Evolutionary conservation across 2,329 filamentous ascomycete genomes (phyloP).

Genomic region (Nemania sp.): DNA sequence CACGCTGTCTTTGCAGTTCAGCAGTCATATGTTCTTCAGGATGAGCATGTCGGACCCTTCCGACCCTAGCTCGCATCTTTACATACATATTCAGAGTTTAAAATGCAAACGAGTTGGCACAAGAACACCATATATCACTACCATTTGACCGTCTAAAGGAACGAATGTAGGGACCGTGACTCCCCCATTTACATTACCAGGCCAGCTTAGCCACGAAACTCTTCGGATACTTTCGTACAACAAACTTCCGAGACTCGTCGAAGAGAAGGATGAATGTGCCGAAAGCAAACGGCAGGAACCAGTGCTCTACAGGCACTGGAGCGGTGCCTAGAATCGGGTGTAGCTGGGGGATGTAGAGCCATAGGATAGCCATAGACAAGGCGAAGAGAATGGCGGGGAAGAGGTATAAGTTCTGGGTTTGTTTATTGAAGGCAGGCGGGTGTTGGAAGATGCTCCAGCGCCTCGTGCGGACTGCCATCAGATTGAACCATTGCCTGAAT

Average conservation of each 20-base stretch:
- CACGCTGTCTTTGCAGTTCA: no score
- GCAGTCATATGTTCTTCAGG: no score
- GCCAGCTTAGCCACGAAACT: conserved; percentile 63
- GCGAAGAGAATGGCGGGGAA: conserved; percentile 74
- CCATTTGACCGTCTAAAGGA: not conserved
- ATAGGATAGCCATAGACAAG: conserved; percentile 70
- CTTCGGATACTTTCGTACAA: conserved; percentile 62
- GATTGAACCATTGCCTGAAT: conserved; percentile 70
- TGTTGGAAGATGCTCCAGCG: conserved; percentile 73
- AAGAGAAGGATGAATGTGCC: conserved; percentile 64
- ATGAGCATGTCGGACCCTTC: no score
- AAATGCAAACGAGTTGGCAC: no score
- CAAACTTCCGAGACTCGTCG: conserved; percentile 69
- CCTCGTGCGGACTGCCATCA: conserved; percentile 70
- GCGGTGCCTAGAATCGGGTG: conserved; percentile 65
- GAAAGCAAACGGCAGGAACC: conserved; percentile 76
- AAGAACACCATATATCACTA: no score
- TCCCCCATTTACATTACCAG: conserved; percentile 54
- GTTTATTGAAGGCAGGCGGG: conserved; percentile 66
- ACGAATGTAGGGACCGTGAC: not conserved
- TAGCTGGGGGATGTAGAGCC: conserved; percentile 69
- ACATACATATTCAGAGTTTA: no score
- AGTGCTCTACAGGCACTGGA: conserved; percentile 66
- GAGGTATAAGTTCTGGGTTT: conserved; percentile 69
- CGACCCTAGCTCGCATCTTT: no score